These are phyloP conservation scores for Talaromyces sp. DNA, from an alignment of 2,329 filamentous ascomycete genomes.

Conservation along the genomic window DNA sequence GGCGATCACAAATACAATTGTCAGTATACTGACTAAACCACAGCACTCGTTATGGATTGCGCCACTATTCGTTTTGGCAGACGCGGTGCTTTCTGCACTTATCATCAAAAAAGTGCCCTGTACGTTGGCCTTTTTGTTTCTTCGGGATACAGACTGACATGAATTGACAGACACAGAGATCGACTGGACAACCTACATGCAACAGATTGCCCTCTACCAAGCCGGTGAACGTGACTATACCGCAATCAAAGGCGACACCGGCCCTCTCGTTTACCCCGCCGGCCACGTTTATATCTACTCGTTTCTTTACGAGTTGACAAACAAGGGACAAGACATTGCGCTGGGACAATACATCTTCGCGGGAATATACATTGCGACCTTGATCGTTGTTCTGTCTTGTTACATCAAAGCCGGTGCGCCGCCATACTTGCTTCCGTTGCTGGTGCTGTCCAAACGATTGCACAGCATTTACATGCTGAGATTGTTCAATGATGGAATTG, in stretches of 20 bases:
- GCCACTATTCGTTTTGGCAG: slow-evolving; percentile 64
- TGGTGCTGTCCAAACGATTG: slow-evolving; percentile 84
- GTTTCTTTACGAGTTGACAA: slow-evolving; percentile 71
- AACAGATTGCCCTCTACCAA: slow-evolving; percentile 77
- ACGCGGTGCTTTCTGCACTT: slow-evolving; percentile 67
- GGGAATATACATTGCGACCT: slow-evolving; percentile 69
- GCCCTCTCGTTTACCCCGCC: slow-evolving; percentile 91
- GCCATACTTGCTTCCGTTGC: slow-evolving; percentile 79
- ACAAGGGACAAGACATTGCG: slow-evolving; percentile 70
- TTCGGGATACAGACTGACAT: neutral
- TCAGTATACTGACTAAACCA: slow-evolving; percentile 51
- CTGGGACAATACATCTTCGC: slow-evolving; percentile 83
- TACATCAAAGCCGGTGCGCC: slow-evolving; percentile 60
- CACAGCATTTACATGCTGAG: slow-evolving; percentile 92
- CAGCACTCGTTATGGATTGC: slow-evolving; percentile 62
- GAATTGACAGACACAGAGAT: slow-evolving; percentile 79
- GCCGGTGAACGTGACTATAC: slow-evolving; percentile 86
- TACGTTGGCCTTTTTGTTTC: slow-evolving; percentile 48
- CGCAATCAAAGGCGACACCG: slow-evolving; percentile 80
- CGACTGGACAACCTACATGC: slow-evolving; percentile 96
- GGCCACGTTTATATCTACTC: slow-evolving; percentile 91
- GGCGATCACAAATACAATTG: slow-evolving; percentile 20
- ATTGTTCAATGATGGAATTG: slow-evolving; percentile 94
- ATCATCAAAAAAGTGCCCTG: slow-evolving; percentile 82
- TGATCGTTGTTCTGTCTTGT: slow-evolving; percentile 75